Conservation (phyloP, 2,329 filamentous ascomycete species). For the Alternaria dauci region DNA sequence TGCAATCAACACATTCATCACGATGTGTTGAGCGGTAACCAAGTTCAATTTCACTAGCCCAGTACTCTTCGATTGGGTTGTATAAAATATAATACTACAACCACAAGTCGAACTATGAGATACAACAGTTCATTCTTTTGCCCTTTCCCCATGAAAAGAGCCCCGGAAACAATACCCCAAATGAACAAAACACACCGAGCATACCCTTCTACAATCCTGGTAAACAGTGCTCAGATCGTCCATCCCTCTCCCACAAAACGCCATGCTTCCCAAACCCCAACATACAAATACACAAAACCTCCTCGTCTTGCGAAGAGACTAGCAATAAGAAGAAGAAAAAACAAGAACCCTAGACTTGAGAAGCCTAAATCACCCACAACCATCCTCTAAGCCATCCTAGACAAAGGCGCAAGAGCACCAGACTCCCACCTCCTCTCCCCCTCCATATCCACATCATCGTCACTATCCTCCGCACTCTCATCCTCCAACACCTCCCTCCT, state of each 20-base stretch:
- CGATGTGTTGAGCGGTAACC: rapidly evolving
- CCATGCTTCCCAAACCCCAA: neutral
- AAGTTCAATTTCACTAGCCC: too few species aligned
- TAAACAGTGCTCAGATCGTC: too few species aligned
- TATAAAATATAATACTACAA: too few species aligned
- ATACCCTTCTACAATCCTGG: too few species aligned
- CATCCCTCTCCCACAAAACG: neutral
- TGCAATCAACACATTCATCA: too few species aligned
- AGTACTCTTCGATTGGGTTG: too few species aligned
- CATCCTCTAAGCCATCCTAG: constrained; percentile 18
- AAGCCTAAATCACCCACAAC: neutral
- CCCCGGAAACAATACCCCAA: too few species aligned
- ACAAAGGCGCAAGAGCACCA: constrained; percentile 32
- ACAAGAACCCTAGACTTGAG: neutral
- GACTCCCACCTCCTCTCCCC: constrained; percentile 19
- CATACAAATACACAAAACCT: neutral
- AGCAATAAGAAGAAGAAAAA: neutral
- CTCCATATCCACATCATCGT: constrained; percentile 10
- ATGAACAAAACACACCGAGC: too few species aligned
- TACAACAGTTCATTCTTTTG: too few species aligned
- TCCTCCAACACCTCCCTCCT: constrained; percentile 7
- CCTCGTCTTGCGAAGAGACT: neutral
- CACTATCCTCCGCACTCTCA: constrained; percentile 35
- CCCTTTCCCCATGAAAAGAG: too few species aligned
- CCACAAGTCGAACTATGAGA: too few species aligned